Conservation (phyloP, 768 basidiomycete genomes). For the Russula sp. region DNA sequence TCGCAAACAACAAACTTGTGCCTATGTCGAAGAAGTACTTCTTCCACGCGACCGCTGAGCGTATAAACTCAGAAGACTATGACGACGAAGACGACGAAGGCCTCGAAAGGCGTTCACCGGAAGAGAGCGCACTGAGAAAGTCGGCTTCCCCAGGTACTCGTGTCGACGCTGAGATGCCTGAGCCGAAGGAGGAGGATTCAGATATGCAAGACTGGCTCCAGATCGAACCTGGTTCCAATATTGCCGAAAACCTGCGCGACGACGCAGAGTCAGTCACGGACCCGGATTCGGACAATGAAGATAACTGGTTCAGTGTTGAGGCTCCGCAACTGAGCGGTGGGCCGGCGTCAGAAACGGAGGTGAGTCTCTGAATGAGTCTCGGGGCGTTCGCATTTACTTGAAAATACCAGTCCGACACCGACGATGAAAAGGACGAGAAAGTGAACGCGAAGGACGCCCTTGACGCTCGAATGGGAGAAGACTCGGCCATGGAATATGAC, state of each 20-base stretch:
- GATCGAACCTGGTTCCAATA: conserved; percentile 35
- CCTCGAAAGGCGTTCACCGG: not conserved
- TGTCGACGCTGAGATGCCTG: not conserved
- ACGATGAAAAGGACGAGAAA: conserved; percentile 12
- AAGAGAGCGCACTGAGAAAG: not conserved
- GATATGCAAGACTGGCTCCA: conserved; percentile 28
- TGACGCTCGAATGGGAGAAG: conserved; percentile 62
- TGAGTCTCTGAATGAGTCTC: not conserved
- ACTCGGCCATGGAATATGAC: conserved; percentile 74
- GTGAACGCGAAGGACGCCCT: not conserved
- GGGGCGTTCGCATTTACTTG: not conserved
- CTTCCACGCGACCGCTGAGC: conserved; percentile 62
- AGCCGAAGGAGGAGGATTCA: conserved; percentile 39
- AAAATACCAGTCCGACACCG: conserved; percentile 9
- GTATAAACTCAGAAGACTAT: conserved; percentile 53
- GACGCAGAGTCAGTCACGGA: conserved; percentile 54
- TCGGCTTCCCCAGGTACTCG: not conserved
- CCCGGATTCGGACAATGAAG: conserved; percentile 64
- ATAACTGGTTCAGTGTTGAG: conserved; percentile 42
- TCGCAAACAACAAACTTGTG: conserved; percentile 52
- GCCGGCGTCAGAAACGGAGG: conserved; percentile 16
- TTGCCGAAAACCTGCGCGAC: conserved; percentile 36
- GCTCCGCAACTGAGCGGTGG: conserved; percentile 15
- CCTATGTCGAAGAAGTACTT: conserved; percentile 78
- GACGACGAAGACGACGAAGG: conserved; percentile 27